Evolutionary conservation across 148 eudicot species (phyloP).

Genomic region (Hydrangea macrophylla): DNA sequence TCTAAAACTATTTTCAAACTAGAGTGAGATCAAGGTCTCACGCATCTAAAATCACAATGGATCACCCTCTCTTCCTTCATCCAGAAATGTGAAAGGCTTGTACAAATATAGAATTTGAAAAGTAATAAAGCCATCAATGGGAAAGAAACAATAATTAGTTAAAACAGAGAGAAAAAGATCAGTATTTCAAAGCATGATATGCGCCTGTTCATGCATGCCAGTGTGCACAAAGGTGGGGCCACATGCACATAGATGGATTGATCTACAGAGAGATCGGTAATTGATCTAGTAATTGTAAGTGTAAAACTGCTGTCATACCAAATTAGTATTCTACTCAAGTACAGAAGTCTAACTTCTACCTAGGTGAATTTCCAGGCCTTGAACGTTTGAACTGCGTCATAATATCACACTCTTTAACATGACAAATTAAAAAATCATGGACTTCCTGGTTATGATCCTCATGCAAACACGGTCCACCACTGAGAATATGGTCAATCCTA

Average conservation of each 20-base stretch:
- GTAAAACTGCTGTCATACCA: neutral
- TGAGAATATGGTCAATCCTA: conserved; percentile 90
- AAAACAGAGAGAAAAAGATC: too few relatives aligned
- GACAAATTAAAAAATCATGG: conserved; percentile 69
- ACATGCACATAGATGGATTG: neutral
- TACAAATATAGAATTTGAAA: too few relatives aligned
- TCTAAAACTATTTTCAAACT: too few relatives aligned
- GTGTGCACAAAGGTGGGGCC: too few relatives aligned
- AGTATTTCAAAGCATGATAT: too few relatives aligned
- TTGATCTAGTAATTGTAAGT: too few relatives aligned
- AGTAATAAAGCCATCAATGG: too few relatives aligned
- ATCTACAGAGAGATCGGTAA: too few relatives aligned
- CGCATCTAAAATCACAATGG: neutral
- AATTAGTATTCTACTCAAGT: neutral
- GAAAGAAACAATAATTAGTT: too few relatives aligned
- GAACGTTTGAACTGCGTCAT: conserved; percentile 71
- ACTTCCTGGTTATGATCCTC: conserved; percentile 33
- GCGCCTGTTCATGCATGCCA: neutral
- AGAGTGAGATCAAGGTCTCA: neutral
- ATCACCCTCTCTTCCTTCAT: too few relatives aligned
- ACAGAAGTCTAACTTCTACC: conserved; percentile 37
- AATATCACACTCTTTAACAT: conserved; percentile 87
- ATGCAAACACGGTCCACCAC: conserved; percentile 79
- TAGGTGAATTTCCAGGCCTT: conserved; percentile 76
- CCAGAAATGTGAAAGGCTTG: too few relatives aligned